These are phyloP conservation scores for Umbelopsis isabellina DNA, from an alignment of 192 early-diverging fungal species.

Conservation along the genomic window DNA sequence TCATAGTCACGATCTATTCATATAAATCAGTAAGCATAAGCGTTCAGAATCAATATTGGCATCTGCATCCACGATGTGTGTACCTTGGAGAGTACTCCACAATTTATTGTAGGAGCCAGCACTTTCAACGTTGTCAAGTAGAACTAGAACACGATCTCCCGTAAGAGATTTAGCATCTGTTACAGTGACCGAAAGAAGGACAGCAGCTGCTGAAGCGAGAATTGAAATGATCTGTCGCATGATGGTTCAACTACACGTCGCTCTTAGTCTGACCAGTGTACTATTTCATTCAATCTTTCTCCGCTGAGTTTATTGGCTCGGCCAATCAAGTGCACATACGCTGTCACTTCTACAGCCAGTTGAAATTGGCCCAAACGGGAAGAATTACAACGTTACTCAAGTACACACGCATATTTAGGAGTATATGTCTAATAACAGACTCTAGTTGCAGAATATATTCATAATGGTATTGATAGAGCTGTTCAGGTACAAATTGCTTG, in stretches of 20 bases:
- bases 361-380: no score
- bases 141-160: conserved; percentile 68
- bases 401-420: no score
- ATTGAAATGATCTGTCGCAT: conserved; percentile 26
- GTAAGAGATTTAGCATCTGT: conserved; percentile 61
- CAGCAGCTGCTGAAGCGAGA: conserved; percentile 28
- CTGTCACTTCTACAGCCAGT: not conserved
- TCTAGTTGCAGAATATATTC: not conserved
- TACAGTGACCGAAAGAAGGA: conserved; percentile 6
- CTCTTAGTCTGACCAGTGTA: not conserved
- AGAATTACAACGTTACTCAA: no score
- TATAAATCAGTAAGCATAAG: not conserved
- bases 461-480: no score
- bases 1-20: conserved; percentile 61
- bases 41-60: not conserved
- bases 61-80: not conserved
- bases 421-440: not conserved
- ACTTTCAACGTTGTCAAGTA: conserved; percentile 61
- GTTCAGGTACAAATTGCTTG: not conserved
- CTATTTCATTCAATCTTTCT: not conserved
- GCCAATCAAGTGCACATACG: conserved; percentile 9
- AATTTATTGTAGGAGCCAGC: conserved; percentile 56
- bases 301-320: conserved; percentile 2
- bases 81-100: conserved; percentile 62
- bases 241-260: conserved; percentile 9